Evolutionary conservation across 2,329 filamentous ascomycete genomes (phyloP).

Genomic region (Didymella segeticola): DNA sequence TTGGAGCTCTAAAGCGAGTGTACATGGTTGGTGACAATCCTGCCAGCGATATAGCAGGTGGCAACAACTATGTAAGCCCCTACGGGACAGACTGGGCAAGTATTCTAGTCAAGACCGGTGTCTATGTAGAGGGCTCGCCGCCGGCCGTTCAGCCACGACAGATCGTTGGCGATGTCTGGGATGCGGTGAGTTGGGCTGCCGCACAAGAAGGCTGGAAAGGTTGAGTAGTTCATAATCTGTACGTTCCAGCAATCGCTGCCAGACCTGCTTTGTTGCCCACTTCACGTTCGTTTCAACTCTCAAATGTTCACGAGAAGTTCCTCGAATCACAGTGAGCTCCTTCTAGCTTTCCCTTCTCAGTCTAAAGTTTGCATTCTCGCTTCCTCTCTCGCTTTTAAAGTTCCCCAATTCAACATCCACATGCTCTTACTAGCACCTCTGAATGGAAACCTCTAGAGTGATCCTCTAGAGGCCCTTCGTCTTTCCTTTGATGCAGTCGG

Average conservation of each 20-base stretch:
- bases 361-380: no score
- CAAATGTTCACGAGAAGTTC: no score
- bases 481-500: not conserved
- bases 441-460: not conserved
- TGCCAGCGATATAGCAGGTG: slow-evolving; percentile 90
- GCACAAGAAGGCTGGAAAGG: slow-evolving; percentile 54
- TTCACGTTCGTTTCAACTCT: no score
- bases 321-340: no score
- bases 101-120: slow-evolving; percentile 80
- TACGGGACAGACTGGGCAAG: slow-evolving; percentile 77
- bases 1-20: slow-evolving; percentile 69
- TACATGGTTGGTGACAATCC: slow-evolving; percentile 85
- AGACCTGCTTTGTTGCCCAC: no score
- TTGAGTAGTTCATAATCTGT: not conserved
- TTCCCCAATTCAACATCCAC: not conserved
- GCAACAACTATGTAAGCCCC: slow-evolving; percentile 74
- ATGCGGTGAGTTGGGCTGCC: slow-evolving; percentile 79
- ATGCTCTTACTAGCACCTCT: not conserved
- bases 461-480: not conserved
- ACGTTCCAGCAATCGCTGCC: not conserved
- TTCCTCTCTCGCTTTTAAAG: no score
- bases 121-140: slow-evolving; percentile 65
- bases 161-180: slow-evolving; percentile 76
- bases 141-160: slow-evolving; percentile 68
- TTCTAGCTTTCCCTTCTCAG: no score